phyloP scores from a whole-genome alignment of 225 moss, liverwort and hornwort genomes.

The Ulota crispa region DNA sequence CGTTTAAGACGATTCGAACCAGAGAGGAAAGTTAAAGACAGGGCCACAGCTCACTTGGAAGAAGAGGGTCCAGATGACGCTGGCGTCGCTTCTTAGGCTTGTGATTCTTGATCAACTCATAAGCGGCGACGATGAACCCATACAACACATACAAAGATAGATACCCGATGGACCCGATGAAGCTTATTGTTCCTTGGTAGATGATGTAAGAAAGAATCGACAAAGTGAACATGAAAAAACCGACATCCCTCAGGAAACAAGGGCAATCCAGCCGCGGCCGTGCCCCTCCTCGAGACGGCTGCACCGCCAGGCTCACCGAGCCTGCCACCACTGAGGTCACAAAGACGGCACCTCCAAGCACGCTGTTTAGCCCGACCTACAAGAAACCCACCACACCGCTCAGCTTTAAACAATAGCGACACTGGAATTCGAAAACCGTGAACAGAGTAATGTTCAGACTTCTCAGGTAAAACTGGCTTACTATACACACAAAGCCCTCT shows the following conservation, averaged over 20 bases:
- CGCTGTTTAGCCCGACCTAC: slow-evolving; percentile 65
- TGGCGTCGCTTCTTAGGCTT: slow-evolving; percentile 37
- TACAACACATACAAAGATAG: slow-evolving; percentile 76
- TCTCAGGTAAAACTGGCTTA: neutral
- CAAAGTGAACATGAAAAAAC: slow-evolving; percentile 76
- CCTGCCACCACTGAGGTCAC: slow-evolving; percentile 70
- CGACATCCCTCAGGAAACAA: slow-evolving; percentile 81
- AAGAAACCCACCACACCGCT: neutral
- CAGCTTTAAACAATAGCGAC: neutral
- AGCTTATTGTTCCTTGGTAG: slow-evolving; percentile 58
- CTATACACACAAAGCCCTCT: neutral
- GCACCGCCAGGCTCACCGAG: slow-evolving; percentile 60
- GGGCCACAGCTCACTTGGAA: slow-evolving; percentile 45
- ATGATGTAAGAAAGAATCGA: slow-evolving; percentile 65
- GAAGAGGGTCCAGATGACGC: slow-evolving; percentile 61
- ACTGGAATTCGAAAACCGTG: neutral
- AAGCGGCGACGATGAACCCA: slow-evolving; percentile 67
- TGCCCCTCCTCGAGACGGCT: slow-evolving; percentile 21
- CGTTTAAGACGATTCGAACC: too few relatives aligned
- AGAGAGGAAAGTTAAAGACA: too few relatives aligned
- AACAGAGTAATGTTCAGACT: neutral
- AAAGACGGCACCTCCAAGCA: slow-evolving; percentile 67
- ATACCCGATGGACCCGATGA: slow-evolving; percentile 71
- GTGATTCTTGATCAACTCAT: slow-evolving; percentile 69
- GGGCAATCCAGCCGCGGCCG: slow-evolving; percentile 59